phyloP scores from a whole-genome alignment of 345 rosid species.

The Pugionium dolabratum region DNA sequence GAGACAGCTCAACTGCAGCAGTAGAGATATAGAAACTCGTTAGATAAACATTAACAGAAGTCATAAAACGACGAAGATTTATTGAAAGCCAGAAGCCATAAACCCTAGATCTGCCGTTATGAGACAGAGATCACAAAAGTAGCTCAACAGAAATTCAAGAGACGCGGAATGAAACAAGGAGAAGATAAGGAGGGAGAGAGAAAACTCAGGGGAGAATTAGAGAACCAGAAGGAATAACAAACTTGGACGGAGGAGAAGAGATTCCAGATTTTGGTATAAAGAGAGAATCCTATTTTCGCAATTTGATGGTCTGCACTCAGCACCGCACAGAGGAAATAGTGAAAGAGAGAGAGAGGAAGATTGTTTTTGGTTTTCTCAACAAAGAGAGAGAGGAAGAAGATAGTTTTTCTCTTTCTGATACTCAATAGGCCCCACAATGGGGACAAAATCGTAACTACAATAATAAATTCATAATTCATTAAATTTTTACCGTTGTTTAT shows the following conservation, averaged over 20 bases:
- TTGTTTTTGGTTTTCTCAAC: too few relatives aligned
- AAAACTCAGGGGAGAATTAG: conserved; percentile 28
- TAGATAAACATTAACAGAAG: conserved; percentile 8
- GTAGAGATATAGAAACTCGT: conserved; percentile 22
- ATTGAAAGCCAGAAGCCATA: conserved; percentile 26
- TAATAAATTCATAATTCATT: too few relatives aligned
- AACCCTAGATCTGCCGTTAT: conserved; percentile 55
- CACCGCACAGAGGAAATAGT: conserved; percentile 23
- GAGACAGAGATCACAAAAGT: conserved; percentile 32
- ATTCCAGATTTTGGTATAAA: neutral
- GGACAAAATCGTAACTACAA: neutral
- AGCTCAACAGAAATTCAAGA: conserved; percentile 25
- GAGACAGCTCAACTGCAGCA: conserved; percentile 36
- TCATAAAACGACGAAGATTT: conserved; percentile 20
- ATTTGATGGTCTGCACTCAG: conserved; percentile 16
- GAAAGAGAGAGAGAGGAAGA: neutral
- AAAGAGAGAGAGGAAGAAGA: neutral
- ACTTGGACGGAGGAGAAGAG: conserved; percentile 21
- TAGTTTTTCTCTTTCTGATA: too few relatives aligned
- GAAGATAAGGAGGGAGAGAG: conserved; percentile 23
- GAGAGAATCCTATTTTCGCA: neutral
- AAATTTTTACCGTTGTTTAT: too few relatives aligned
- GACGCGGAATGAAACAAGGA: conserved; percentile 23
- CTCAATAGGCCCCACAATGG: neutral
- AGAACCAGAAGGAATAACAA: conserved; percentile 18